Base-by-base conservation (phyloP, 2,329 filamentous ascomycete genomes). In the Verticillium albo-atrum region DNA sequence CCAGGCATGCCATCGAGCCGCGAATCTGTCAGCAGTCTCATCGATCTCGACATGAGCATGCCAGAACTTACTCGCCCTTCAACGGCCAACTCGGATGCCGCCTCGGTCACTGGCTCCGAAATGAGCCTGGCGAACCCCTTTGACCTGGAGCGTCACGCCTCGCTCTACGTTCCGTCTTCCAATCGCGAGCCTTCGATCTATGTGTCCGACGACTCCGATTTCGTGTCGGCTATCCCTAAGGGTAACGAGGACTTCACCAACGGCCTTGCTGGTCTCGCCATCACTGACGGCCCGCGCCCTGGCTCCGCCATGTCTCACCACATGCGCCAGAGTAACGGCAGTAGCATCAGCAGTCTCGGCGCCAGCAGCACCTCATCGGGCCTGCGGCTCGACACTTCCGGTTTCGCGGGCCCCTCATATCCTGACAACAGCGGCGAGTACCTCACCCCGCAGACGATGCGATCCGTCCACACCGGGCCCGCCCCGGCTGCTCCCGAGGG, bases 71-170 rank as follows among this genome's bases (percentile, higher is more conserved):
- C 79, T 0, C 76, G 83, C 1, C 84, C 84, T 0, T 86, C 84
- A 2, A 86, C 83, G 0, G 83, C 84, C 12, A 81, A 86, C 68
- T 88, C 85, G 1, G 83, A 86, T 61, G 81, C 77, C 14, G 79
- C 70, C 2, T 85, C 82, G 1, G 74, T 86, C 12, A 77, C 79
- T 7, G 84, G 84, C 56, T 85, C 84, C 1, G 82, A 86, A 59
- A 70, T 82, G 32, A 79, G 82, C 27, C 76, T 79, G 14, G 78
- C 76, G 2, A 84, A 85, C 64, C 84, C 85, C 0, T 88, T 88
- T 60, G 83, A 87, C 58, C 75, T 88, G 3, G 86, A 89, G 68
- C 80, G 82, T n/a, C 85, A 87, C 64, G 76, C 83, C 1, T 86
- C 84, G 1, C 72, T 86, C 1, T 84, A 85, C 62, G 74, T 74